Evolutionary conservation across 352 stramenopile species (phyloP).

Genomic region (Phytophthora litchii): DNA sequence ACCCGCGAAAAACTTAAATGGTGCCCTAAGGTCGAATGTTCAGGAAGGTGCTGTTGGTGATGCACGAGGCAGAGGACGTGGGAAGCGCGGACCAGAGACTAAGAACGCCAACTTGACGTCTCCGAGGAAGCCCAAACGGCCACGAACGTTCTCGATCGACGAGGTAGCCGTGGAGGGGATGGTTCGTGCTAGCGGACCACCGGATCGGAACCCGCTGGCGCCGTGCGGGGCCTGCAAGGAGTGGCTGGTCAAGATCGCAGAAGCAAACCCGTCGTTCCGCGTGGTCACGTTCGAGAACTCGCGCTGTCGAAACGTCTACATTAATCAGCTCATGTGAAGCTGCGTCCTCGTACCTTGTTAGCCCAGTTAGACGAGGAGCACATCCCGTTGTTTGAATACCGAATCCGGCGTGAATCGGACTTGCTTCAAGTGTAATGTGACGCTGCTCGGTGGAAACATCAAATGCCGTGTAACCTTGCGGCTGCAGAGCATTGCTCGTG

Average conservation of each 20-base stretch:
- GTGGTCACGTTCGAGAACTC: constrained; percentile 97
- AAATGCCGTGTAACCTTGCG: too few species aligned
- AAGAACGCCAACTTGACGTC: constrained; percentile 40
- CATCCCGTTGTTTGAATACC: too few species aligned
- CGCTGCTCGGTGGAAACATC: too few species aligned
- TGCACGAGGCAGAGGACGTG: constrained; percentile 15
- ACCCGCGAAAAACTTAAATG: background rate
- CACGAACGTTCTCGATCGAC: constrained; percentile 84
- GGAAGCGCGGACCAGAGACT: constrained; percentile 33
- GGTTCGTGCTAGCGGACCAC: constrained; percentile 34
- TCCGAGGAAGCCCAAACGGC: constrained; percentile 78
- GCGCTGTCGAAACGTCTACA: constrained; percentile 93
- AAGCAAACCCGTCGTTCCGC: constrained; percentile 97
- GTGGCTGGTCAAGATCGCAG: constrained; percentile 99
- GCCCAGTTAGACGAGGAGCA: too few species aligned
- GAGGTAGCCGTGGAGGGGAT: constrained; percentile 59
- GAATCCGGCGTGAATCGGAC: too few species aligned
- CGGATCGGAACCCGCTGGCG: constrained; percentile 95
- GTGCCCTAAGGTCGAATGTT: constrained; percentile 1
- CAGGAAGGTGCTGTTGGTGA: background rate
- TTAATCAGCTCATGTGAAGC: constrained; percentile 74
- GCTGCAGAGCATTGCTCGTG: too few species aligned
- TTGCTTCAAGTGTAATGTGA: too few species aligned
- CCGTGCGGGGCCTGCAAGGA: constrained; percentile 99
- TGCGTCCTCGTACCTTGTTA: too few species aligned